A percentile compares a stretch with the other conserved stretches of the same genome.
phyloP scores from a whole-genome alignment of 2,329 filamentous ascomycete species.

The Ilyonectria sp. region DNA sequence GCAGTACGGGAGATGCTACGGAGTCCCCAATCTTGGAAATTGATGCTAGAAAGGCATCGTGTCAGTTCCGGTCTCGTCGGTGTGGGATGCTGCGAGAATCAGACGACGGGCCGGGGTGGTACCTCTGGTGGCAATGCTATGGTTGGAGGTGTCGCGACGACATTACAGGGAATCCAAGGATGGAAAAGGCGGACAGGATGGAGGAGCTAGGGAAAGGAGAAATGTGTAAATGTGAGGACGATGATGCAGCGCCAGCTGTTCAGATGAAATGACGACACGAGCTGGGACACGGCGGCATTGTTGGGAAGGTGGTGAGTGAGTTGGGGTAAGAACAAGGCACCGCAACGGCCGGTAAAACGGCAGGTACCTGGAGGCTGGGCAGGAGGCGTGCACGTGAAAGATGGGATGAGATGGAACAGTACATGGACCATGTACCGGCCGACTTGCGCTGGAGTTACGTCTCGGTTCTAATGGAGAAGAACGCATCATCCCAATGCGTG shows the following conservation, averaged over 20 bases:
- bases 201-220: background rate
- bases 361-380: background rate
- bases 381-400: conserved; percentile 19
- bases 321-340: conserved; percentile 16
- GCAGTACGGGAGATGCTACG: background rate
- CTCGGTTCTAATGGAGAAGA: background rate
- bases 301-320: conserved; percentile 6
- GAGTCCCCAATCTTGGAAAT: conserved; percentile 9
- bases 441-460: background rate
- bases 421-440: conserved; percentile 2
- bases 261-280: conserved; percentile 24
- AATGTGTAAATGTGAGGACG: conserved; percentile 31
- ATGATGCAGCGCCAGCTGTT: conserved; percentile 21
- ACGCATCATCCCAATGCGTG: conserved; percentile 11
- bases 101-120: conserved; percentile 44
- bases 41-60: conserved; percentile 20
- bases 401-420: background rate
- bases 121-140: conserved; percentile 26
- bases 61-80: conserved; percentile 32
- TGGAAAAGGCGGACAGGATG: background rate
- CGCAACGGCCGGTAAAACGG: conserved; percentile 5
- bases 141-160: conserved; percentile 26
- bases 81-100: conserved; percentile 35
- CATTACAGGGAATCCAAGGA: conserved; percentile 18
- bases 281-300: conserved; percentile 7